Base-by-base conservation (phyloP, 1,284 basidiomycete genomes). In the Ustilago curta region DNA sequence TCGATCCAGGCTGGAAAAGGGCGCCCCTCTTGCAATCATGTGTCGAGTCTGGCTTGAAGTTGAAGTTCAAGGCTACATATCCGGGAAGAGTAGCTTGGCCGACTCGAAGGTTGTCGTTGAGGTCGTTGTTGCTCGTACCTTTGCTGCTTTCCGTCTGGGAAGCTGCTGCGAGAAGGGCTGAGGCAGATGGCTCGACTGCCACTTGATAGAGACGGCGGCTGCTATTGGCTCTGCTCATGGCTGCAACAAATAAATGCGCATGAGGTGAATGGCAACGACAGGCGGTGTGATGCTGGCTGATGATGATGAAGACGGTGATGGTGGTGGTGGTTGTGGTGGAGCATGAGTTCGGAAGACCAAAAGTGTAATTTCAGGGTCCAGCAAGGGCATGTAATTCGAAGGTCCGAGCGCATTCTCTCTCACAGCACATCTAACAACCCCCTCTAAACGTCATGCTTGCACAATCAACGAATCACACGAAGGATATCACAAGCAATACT, bases 21-120 rank as follows among this genome's bases (percentile, higher is more conserved):
- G 68, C 68, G 19, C 68, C 72, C 14, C 35, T 52, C n/a, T 37
- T 59, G 58, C 67, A 67, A 8, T 70, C 67, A 19, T 66, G 54
- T 0, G 64, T 59, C 6, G 68, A 70, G 47, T 75, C 68, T 1
- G 72, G 72, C 60, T 75, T 75, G 61, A 75, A 75, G 60, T 75
- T 75, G 60, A 70, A 75, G 54, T 62, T 67, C 19, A 75, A 43
- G 0, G 72, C 59, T 9, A 70, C 62, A 45, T 64, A 62, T 47
- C 37, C 52, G 4, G 68, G 60, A 21, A 60, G 59, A 19, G 51
- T n/a, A 27, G 47, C 29, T 35, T 42, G 23, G n/a, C 35, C 35
- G 35, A 16, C 12, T 37, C 35, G 35, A 11, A 14, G 14, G 11
- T 29, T 29, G 27, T 49, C 39, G 61, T 55, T 32, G 23, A 16